Evolutionary conservation across 2,329 filamentous ascomycete species (phyloP).

Genomic region (Magnaporthiopsis incrustans): DNA sequence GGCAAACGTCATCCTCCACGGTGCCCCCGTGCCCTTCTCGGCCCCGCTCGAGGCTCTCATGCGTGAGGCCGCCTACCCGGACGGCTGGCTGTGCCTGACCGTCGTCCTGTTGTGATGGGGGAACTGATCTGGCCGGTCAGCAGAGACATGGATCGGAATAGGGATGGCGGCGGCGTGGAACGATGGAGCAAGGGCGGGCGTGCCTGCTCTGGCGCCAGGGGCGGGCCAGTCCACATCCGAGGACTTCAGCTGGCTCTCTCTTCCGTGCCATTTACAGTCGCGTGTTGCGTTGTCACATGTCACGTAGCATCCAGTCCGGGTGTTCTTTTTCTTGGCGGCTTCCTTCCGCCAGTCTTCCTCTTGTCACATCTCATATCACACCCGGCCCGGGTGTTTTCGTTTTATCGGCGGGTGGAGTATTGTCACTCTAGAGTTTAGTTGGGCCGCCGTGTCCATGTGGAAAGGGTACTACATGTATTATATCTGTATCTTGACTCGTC

Average conservation of each 20-base stretch:
- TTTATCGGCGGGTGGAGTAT: background rate
- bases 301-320: background rate
- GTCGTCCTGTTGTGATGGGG: constrained; percentile 60
- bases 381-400: background rate
- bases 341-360: background rate
- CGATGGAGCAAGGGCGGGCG: background rate
- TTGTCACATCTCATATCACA: background rate
- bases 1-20: constrained; percentile 79
- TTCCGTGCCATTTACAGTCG: background rate
- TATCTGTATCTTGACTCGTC: background rate
- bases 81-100: constrained; percentile 84
- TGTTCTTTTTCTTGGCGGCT: background rate
- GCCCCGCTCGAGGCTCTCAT: constrained; percentile 78
- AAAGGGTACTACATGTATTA: no score
- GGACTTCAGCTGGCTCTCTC: background rate
- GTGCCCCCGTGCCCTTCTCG: constrained; percentile 70
- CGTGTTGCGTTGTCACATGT: background rate
- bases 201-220: background rate
- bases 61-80: constrained; percentile 74
- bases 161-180: background rate
- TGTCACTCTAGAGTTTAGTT: background rate
- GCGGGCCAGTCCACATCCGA: no score
- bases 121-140: no score
- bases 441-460: no score
- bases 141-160: background rate